Conservation (phyloP, 1,139 yeast species). For the Suhomyces wounanorum region DNA sequence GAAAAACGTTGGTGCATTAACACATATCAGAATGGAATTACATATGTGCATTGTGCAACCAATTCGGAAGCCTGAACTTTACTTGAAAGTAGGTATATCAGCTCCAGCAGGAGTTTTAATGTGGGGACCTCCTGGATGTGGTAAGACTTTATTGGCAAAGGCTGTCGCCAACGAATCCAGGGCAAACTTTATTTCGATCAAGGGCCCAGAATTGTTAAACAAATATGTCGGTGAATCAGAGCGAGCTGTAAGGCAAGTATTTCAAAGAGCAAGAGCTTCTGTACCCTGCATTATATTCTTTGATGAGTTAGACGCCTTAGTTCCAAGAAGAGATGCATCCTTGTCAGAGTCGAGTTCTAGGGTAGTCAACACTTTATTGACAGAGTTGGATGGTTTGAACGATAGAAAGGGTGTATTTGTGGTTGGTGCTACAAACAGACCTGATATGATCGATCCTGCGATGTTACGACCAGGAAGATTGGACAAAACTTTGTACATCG, state of each 20-base stretch:
- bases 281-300: slow-evolving; percentile 94
- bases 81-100: slow-evolving; percentile 86
- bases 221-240: slow-evolving; percentile 97
- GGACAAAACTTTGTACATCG: slow-evolving; percentile 90
- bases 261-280: slow-evolving; percentile 90
- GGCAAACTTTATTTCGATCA: slow-evolving; percentile 91
- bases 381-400: slow-evolving; percentile 92
- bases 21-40: slow-evolving; percentile 77
- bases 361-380: slow-evolving; percentile 89
- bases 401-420: slow-evolving; percentile 93
- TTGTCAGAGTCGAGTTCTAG: slow-evolving; percentile 88
- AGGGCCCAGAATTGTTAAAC: slow-evolving; percentile 92
- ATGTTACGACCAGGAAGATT: slow-evolving; percentile 97
- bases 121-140: slow-evolving; percentile 99
- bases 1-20: slow-evolving; percentile 91
- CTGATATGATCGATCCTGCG: slow-evolving; percentile 98
- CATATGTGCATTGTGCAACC: slow-evolving; percentile 99
- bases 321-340: slow-evolving; percentile 88
- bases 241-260: slow-evolving; percentile 92
- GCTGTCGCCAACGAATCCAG: slow-evolving; percentile 97
- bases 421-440: slow-evolving; percentile 95
- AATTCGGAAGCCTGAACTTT: slow-evolving; percentile 87
- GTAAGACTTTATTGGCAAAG: slow-evolving; percentile 91
- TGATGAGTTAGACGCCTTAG: slow-evolving; percentile 94
- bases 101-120: slow-evolving; percentile 96